Conservation (phyloP, 805 yeast species). For the Metschnikowia vanudenii region DNA sequence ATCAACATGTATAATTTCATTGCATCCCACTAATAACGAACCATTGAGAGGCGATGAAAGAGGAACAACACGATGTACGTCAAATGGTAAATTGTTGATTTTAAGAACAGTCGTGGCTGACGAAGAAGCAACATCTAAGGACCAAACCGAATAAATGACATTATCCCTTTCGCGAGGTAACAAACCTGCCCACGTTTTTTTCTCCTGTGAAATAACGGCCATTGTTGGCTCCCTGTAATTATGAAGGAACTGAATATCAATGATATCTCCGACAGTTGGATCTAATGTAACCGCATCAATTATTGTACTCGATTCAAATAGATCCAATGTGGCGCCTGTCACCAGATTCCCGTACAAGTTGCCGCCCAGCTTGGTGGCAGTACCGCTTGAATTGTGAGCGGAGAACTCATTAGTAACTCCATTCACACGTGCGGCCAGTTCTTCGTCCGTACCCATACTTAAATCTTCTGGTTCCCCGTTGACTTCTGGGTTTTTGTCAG, state of each 20-base stretch:
- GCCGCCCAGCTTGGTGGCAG: not conserved
- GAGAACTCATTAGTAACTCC: not conserved
- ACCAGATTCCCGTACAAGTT: not conserved
- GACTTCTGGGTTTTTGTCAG: not conserved
- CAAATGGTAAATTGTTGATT: slow-evolving; percentile 69
- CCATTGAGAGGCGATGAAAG: slow-evolving; percentile 69
- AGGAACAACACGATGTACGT: slow-evolving; percentile 62
- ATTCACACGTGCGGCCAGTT: not conserved
- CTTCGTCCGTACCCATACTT: not conserved
- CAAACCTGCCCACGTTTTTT: slow-evolving; percentile 77
- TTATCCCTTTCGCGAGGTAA: slow-evolving; percentile 62
- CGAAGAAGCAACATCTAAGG: slow-evolving; percentile 60
- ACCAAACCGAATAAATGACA: slow-evolving; percentile 56
- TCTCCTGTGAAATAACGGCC: slow-evolving; percentile 57
- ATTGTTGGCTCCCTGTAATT: slow-evolving; percentile 82
- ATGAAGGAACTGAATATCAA: slow-evolving; percentile 68
- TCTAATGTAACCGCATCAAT: slow-evolving; percentile 58
- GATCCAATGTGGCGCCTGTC: slow-evolving; percentile 4
- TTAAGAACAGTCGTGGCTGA: slow-evolving; percentile 67
- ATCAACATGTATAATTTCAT: slow-evolving; percentile 76
- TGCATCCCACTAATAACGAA: slow-evolving; percentile 65
- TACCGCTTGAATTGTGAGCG: not conserved
- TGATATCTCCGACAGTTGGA: slow-evolving; percentile 56
- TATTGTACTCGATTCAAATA: slow-evolving; percentile 57
- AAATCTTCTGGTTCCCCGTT: not conserved